A percentile compares a stretch with the other conserved stretches of the same genome.
Evolutionary conservation across 208 protist species (phyloP).

Genomic region (Wallacemonas rigidus): DNA sequence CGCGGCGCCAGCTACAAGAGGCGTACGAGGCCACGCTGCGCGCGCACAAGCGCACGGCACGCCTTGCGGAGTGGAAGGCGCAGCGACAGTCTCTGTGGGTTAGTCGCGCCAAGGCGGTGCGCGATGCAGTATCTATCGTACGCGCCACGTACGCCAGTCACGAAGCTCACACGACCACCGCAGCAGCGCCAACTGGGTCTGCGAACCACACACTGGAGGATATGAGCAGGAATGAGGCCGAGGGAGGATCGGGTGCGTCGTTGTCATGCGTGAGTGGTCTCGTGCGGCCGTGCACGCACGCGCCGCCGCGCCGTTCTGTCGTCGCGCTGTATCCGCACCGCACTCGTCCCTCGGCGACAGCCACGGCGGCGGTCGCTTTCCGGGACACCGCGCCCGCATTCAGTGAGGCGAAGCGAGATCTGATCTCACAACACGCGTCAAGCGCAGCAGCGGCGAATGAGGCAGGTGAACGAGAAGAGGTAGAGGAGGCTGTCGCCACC

Average conservation of each 20-base stretch:
- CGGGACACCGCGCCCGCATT: background rate
- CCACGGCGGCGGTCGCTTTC: background rate
- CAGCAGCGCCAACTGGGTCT: too few relatives aligned
- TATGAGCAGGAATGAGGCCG: too few relatives aligned
- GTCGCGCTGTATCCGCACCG: background rate
- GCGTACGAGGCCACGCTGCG: conserved; percentile 42
- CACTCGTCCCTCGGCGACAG: background rate
- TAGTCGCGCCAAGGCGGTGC: conserved; percentile 45
- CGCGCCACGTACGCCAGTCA: conserved; percentile 38
- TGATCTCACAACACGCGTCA: background rate
- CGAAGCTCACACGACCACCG: too few relatives aligned
- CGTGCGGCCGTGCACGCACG: background rate
- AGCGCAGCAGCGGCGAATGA: background rate
- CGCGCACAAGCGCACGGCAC: conserved; percentile 28
- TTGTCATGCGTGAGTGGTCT: background rate
- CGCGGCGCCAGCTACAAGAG: conserved; percentile 25
- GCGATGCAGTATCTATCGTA: conserved; percentile 50
- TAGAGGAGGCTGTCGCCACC: conserved; percentile 7
- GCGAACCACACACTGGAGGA: too few relatives aligned
- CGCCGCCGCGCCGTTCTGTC: background rate
- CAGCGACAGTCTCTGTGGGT: conserved; percentile 52
- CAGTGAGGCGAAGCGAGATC: too few relatives aligned
- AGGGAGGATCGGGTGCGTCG: too few relatives aligned
- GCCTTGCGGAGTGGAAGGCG: conserved; percentile 63
- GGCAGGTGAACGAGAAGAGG: conserved; percentile 18